Evolutionary conservation across 139 green algal genomes (phyloP), one percentile per base, ranked within the genome.

Genomic region (Tetradesmus obliquus): DNA sequence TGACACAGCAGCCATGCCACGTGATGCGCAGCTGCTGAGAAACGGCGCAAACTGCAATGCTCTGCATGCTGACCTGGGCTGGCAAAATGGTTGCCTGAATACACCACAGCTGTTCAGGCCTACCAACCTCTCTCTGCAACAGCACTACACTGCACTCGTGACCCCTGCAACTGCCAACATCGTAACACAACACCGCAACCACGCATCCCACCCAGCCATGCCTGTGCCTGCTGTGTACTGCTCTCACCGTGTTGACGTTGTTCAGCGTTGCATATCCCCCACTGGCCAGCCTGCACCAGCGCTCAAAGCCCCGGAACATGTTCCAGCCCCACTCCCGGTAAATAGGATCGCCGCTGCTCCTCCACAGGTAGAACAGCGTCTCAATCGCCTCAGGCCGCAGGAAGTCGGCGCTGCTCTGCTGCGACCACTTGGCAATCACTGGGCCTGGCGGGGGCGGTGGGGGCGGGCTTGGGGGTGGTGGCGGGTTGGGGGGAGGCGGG

Each of bases 331-430:
- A 97, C 82, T 98, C 95, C 8, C 94, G 94, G 94, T 98, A 99
- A 82, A 93, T 92, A 1, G 88, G 51, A 84, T 98, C 92, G 19
- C 95, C 94, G 2, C 97, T 99, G 0, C 96, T 94, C 22, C 96
- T 94, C 92, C 95, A 98, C 55, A 99, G 91, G 66, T 98, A 93
- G 93, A 98, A 99, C 13, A 99, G 93, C 6, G 93, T 96, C 94
- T 99, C 97, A 53, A 97, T 92, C 0, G 97, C 94, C 93, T 99
- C 97, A 0, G 97, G 97, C 9, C 97, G 94, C 90, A 99, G 93
- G 86, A 98, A 94, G 91, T 97, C 97, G 76, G 95, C 55, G 1
- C 24, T 2, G 55, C 24, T 86, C 24, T 87, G 5, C 53, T 79
- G 91, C 2, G 54, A 82, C 74, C 24, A 91, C 12, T 6, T 85